These are phyloP conservation scores for Lentinula detonsa DNA, from an alignment of 768 basidiomycete species.

Conservation along the genomic window DNA sequence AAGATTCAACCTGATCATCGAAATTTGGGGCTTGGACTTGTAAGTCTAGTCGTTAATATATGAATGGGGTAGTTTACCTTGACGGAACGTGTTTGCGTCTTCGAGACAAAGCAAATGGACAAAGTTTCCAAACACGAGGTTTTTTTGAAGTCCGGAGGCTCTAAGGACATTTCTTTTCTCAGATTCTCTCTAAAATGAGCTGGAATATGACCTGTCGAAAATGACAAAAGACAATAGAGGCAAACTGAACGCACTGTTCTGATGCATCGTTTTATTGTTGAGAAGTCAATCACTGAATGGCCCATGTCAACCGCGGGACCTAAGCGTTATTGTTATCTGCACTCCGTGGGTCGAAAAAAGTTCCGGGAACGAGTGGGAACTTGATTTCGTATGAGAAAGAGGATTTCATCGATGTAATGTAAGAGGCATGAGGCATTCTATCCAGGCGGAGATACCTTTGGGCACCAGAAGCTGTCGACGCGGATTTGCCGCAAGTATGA, in stretches of 20 bases:
- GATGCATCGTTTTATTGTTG: conserved; percentile 1
- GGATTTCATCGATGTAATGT: background rate
- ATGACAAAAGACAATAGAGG: conserved; percentile 4
- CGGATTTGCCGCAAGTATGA: too few species aligned
- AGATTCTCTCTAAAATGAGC: background rate
- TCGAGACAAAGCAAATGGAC: background rate
- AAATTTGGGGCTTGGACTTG: background rate
- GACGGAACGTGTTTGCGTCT: background rate
- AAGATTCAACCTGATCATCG: background rate
- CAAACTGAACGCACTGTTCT: background rate
- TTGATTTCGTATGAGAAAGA: background rate
- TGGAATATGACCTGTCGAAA: background rate
- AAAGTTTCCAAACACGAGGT: conserved; percentile 4
- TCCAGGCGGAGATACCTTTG: background rate
- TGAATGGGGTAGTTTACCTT: background rate
- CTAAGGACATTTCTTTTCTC: background rate
- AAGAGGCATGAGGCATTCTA: background rate
- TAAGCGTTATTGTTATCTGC: background rate
- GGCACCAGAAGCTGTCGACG: background rate
- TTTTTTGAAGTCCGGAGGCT: background rate
- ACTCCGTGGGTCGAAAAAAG: background rate
- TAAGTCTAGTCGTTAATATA: background rate
- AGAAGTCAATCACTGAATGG: background rate
- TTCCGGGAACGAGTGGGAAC: background rate
- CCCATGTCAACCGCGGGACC: background rate